phyloP scores from a whole-genome alignment of 345 rosid genomes.

The Geranium rotundifolium region DNA sequence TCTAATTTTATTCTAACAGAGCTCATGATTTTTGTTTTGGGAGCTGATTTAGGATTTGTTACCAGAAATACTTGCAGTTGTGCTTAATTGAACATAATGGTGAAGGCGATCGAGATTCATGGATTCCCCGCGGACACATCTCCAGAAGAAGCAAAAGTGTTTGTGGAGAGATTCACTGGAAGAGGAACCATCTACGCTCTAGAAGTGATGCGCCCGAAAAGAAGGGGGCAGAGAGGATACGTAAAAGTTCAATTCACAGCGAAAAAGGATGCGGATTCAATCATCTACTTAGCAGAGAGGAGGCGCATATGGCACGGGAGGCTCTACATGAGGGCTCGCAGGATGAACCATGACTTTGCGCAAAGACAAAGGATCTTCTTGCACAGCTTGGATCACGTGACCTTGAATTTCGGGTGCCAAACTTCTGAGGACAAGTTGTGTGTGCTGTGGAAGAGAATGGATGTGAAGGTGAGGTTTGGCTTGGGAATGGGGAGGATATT shows the following conservation, averaged over 20 bases:
- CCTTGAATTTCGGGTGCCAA: slow-evolving; percentile 22
- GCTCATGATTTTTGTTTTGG: no score
- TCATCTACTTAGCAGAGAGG: slow-evolving; percentile 4
- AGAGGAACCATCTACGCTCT: slow-evolving; percentile 10
- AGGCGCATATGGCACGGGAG: slow-evolving; percentile 11
- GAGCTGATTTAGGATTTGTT: no score
- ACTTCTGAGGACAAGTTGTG: slow-evolving; percentile 12
- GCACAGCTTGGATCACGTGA: slow-evolving; percentile 6
- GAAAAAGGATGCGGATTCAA: background rate
- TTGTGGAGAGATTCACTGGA: slow-evolving; percentile 12
- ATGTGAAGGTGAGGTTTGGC: slow-evolving; percentile 15
- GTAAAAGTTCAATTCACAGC: slow-evolving; percentile 20
- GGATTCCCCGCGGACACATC: slow-evolving; percentile 11
- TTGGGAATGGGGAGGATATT: slow-evolving; percentile 14
- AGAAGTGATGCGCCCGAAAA: slow-evolving; percentile 4
- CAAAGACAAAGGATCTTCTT: slow-evolving; percentile 1
- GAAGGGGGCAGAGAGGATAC: slow-evolving; percentile 7
- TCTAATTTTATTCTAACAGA: no score
- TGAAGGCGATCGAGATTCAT: slow-evolving; percentile 9
- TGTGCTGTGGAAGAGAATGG: slow-evolving; percentile 16
- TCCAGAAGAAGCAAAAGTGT: slow-evolving; percentile 8
- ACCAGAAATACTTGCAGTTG: no score
- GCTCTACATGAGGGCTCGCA: slow-evolving; percentile 14
- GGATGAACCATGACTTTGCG: slow-evolving; percentile 2
- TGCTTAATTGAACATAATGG: slow-evolving; percentile 3